Base-by-base conservation (phyloP, 345 rosid genomes). In the Leavenworthia alabamica region DNA sequence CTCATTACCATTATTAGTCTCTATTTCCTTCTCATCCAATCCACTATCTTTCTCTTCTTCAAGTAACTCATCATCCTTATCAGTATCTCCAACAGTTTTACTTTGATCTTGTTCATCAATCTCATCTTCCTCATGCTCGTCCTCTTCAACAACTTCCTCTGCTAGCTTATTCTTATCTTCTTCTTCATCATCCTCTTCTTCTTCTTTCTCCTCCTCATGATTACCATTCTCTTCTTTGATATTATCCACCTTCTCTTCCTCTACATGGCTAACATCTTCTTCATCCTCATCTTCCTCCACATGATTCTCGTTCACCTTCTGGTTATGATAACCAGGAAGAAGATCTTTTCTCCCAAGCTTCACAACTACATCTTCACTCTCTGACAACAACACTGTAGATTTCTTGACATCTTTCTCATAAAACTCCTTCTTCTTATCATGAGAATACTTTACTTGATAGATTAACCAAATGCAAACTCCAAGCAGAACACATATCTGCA, bases 371-470 rank as follows among this genome's bases (percentile, higher is more conserved):
- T 77, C 74, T 41, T 17, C 73, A 22, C 26, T 53, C 56, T 57
- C 75, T 7, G 60, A 72, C 36, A 56, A 57, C 37, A 49, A 53
- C 12, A 41, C 66, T 0, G 77, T 71, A 35, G 62, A 24, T 66
- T 78, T 77, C 7, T 72, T 42, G 5, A 12, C 48, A 47, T 81
- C 88, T 15, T 76, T 81, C 74, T 77, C 88, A 26, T 80, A 79
- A 23, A 82, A 63, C 43, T 87, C 97, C 75, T 80, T 81, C 69
- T 84, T 93, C 82, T 84, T 93, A 56, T 86, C 97, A 70, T 83
- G 88, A 37, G 97, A 89, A 47, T 68, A 82, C 86, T 93, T 89
- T n/a, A 86, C 91, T 77, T 89, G 96, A 66, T 85, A 89, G 65
- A 89, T 74, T 71, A 89, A 66, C 97, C 96, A 89, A 33, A 93